phyloP scores from a whole-genome alignment of 768 basidiomycete species.

The Porpolomopsis calyptriformis region DNA sequence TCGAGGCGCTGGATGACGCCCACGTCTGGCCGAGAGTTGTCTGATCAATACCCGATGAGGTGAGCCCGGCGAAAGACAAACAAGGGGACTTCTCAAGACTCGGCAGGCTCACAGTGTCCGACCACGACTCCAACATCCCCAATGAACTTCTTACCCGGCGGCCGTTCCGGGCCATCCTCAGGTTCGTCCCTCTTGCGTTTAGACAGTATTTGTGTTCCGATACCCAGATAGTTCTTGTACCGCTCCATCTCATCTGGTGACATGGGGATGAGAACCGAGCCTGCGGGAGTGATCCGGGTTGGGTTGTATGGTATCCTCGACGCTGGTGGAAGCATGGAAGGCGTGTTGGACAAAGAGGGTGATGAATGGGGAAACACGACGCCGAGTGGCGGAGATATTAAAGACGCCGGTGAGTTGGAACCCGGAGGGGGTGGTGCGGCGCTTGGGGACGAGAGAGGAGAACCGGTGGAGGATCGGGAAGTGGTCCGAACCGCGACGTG shows the following conservation, averaged over 20 bases:
- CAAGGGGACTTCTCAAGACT: constrained; percentile 4
- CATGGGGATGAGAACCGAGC: constrained; percentile 54
- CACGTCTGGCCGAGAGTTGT: constrained; percentile 89
- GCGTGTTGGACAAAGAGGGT: constrained; percentile 6
- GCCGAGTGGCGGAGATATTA: constrained; percentile 19
- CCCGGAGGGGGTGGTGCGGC: too few relatives aligned
- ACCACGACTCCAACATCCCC: constrained; percentile 69
- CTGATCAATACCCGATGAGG: constrained; percentile 28
- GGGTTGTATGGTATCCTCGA: constrained; percentile 55
- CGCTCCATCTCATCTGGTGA: constrained; percentile 49
- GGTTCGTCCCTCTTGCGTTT: constrained; percentile 42
- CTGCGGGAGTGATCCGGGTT: constrained; percentile 48
- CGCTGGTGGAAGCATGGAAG: constrained; percentile 10
- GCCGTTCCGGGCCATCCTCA: constrained; percentile 31
- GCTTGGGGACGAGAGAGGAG: too few relatives aligned
- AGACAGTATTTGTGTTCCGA: constrained; percentile 41
- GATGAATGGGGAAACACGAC: constrained; percentile 17
- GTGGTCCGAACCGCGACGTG: too few relatives aligned
- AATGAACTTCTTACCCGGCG: constrained; percentile 39
- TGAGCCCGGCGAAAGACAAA: background rate
- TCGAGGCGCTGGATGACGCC: constrained; percentile 73
- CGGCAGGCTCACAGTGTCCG: constrained; percentile 56
- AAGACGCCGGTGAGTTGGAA: too few relatives aligned
- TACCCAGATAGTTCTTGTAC: constrained; percentile 47
- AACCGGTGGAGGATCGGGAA: too few relatives aligned